Evolutionary conservation across 768 basidiomycete species (phyloP), one percentile per base, ranked within the genome.

Genomic region (Tephrocybe rancida): DNA sequence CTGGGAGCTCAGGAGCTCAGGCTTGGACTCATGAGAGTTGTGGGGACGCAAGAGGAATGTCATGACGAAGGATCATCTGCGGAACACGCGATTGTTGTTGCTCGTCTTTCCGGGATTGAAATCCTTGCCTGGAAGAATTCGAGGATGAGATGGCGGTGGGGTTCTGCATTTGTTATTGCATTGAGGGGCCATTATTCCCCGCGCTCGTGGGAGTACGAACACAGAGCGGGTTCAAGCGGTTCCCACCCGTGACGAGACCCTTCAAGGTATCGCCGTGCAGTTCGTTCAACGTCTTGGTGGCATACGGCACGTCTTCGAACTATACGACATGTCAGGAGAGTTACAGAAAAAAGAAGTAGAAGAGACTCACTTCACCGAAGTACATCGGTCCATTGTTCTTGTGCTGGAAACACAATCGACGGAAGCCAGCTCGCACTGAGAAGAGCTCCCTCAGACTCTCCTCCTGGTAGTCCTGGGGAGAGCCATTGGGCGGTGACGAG

Each of bases 361-460:
- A 5, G 47, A 43, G 24, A 57, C 64, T 59, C 68, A 94, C 92
- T 86, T 99, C 97, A 41, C 98, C 95, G 69, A 98, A 98, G 70
- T 96, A 98, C 95, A 98, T 98, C 7, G 96, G 96, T 0, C 97
- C 95, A 62, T 95, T 95, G 67, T 84, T 92, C 76, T 99, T 99
- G 65, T 96, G 94, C 48, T 95, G 80, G 77, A 95, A 98, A 64
- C 88, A 94, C 57, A 99, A 80, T 62, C 95, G 90, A 53, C 92
- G 88, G 72, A 87, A 99, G 2, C 97, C 97, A 3, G 84, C 81
- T 38, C 86, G 88, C 26, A 77, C 76, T 24, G 82, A 79, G 70
- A 99, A 99, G 43, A 97, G 73, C 34, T 86, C 85, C 52, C 93
- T 80, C 22, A 99, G 76, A 29, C 84, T 86, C 53, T 95, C 92